phyloP scores from a whole-genome alignment of 192 early-diverging fungal genomes.

The Coemansia sp. region DNA sequence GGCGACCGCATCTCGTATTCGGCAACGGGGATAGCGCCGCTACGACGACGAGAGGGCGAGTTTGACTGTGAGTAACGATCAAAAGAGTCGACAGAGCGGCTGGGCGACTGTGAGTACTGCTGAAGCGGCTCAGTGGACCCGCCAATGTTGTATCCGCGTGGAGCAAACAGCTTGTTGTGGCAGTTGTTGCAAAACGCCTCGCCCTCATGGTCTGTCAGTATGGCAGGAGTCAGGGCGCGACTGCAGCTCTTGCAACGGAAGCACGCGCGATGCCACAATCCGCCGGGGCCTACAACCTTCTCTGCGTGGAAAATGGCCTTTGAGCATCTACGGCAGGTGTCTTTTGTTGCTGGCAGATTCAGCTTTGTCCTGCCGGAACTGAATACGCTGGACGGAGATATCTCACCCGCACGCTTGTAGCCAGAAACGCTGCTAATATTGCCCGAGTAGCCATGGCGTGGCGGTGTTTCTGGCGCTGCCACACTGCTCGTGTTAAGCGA shows the following conservation, averaged over 20 bases:
- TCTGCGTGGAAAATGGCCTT: constrained; percentile 56
- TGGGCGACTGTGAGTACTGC: constrained; percentile 3
- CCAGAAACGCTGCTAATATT: background rate
- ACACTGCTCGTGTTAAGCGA: background rate
- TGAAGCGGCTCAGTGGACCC: constrained; percentile 38
- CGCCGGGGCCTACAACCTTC: constrained; percentile 54
- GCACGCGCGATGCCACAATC: constrained; percentile 55
- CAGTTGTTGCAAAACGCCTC: constrained; percentile 54
- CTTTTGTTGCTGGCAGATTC: constrained; percentile 36
- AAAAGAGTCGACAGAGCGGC: background rate
- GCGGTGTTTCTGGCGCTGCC: constrained; percentile 8
- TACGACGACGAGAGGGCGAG: constrained; percentile 7
- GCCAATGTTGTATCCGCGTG: constrained; percentile 49
- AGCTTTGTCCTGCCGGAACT: constrained; percentile 38
- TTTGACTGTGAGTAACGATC: constrained; percentile 5
- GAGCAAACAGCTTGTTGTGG: constrained; percentile 52
- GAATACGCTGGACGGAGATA: constrained; percentile 55
- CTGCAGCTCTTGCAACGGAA: constrained; percentile 56
- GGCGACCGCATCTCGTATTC: background rate
- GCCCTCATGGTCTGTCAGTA: constrained; percentile 51
- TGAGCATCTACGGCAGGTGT: constrained; percentile 53
- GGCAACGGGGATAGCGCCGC: background rate
- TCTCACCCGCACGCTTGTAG: constrained; percentile 17
- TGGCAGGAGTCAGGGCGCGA: constrained; percentile 44
- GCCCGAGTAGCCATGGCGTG: constrained; percentile 14